These are phyloP conservation scores for Fusarium guadeloupense DNA, from an alignment of 2,329 filamentous ascomycete genomes.

Conservation along the genomic window DNA sequence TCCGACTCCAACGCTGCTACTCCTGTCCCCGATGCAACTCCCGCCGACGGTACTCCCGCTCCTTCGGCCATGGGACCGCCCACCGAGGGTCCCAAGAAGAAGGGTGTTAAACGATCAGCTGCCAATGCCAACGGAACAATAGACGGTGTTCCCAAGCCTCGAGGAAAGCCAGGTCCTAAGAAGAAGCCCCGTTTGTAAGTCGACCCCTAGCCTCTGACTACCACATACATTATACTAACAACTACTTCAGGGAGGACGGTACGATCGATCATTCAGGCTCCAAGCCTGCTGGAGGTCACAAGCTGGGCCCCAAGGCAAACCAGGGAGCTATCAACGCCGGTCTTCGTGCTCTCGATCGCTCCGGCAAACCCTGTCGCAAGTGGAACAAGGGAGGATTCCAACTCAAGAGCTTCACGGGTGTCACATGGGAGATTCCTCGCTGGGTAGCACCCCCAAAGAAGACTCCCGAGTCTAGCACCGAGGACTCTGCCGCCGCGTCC, in stretches of 20 bases:
- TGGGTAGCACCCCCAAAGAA: constrained; percentile 80
- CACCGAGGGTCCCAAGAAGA: constrained; percentile 74
- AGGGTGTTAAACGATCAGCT: constrained; percentile 76
- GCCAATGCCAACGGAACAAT: constrained; percentile 68
- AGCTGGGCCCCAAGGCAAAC: constrained; percentile 95
- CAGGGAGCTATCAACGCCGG: constrained; percentile 97
- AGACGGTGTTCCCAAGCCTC: constrained; percentile 73
- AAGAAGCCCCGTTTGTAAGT: constrained; percentile 95
- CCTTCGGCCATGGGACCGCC: constrained; percentile 68
- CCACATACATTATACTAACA: constrained; percentile 41
- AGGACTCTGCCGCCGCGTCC: constrained; percentile 58
- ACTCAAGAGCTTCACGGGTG: constrained; percentile 92
- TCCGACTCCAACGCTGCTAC: constrained; percentile 69
- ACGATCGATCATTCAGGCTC: constrained; percentile 66
- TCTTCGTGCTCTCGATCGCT: constrained; percentile 90
- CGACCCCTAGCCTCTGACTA: background rate
- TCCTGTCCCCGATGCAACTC: constrained; percentile 63
- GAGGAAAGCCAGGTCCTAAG: constrained; percentile 93
- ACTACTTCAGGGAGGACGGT: constrained; percentile 65
- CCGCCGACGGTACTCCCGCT: constrained; percentile 59
- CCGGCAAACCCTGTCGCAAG: constrained; percentile 89
- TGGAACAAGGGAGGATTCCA: constrained; percentile 86
- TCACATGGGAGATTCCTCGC: constrained; percentile 80
- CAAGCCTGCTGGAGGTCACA: constrained; percentile 69
- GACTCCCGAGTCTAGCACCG: constrained; percentile 55